phyloP scores from a whole-genome alignment of 495 filamentous ascomycete species.

The Aspergillus nanangensis region DNA sequence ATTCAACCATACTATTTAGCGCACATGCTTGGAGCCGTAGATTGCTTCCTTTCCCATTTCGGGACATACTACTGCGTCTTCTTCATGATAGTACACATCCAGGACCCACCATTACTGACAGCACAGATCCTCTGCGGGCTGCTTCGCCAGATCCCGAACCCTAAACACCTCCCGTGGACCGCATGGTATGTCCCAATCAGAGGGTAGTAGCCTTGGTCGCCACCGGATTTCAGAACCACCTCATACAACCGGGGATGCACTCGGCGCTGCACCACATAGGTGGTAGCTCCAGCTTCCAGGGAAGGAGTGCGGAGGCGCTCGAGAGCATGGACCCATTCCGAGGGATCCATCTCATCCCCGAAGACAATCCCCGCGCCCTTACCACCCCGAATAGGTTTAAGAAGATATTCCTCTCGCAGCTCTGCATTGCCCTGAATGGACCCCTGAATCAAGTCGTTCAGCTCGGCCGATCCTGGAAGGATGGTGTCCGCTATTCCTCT shows the following conservation, averaged over 20 bases:
- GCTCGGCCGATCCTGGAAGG: slow-evolving; percentile 16
- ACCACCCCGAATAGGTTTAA: slow-evolving; percentile 35
- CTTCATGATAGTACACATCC: slow-evolving; percentile 14
- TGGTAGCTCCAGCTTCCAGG: slow-evolving; percentile 3
- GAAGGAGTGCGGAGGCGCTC: slow-evolving; percentile 6
- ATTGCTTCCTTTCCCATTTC: too few relatives aligned
- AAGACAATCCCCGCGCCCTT: slow-evolving; percentile 40
- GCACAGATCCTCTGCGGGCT: slow-evolving; percentile 16
- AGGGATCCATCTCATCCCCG: slow-evolving; percentile 27
- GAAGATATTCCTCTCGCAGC: slow-evolving; percentile 25
- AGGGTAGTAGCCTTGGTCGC: slow-evolving; percentile 3
- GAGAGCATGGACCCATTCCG: slow-evolving; percentile 21
- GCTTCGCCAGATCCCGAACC: slow-evolving; percentile 23
- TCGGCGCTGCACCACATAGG: slow-evolving; percentile 27
- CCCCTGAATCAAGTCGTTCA: slow-evolving; percentile 7
- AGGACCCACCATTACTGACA: slow-evolving; percentile 12
- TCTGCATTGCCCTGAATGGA: neutral
- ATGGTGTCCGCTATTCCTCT: slow-evolving; percentile 19
- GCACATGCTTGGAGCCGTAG: too few relatives aligned
- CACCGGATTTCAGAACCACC: slow-evolving; percentile 10
- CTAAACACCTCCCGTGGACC: slow-evolving; percentile 20
- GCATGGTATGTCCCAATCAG: slow-evolving; percentile 26
- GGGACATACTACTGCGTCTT: neutral
- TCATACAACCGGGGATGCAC: slow-evolving; percentile 21
- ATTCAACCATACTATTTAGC: neutral